phyloP scores from a whole-genome alignment of 2,329 filamentous ascomycete species.

The Fusarium continuum region DNA sequence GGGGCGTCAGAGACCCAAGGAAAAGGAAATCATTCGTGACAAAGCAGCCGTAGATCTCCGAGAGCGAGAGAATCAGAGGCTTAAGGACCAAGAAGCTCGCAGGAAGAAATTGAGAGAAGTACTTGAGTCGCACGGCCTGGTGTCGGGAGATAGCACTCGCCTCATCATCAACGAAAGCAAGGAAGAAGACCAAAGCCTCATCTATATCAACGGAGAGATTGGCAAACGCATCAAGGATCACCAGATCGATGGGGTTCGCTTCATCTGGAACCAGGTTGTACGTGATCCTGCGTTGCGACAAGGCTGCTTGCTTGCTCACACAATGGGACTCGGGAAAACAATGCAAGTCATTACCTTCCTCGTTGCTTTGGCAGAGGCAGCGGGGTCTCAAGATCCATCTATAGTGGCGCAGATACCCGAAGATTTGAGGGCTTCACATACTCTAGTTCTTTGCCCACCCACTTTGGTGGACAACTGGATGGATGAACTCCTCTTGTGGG shows the following conservation, averaged over 20 bases:
- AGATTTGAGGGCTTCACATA: constrained; percentile 68
- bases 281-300: constrained; percentile 65
- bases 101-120: constrained; percentile 56
- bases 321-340: constrained; percentile 92
- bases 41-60: constrained; percentile 60
- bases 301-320: constrained; percentile 85
- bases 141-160: constrained; percentile 56
- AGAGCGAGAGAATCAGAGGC: constrained; percentile 62
- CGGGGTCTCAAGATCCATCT: constrained; percentile 63
- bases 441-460: constrained; percentile 79
- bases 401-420: constrained; percentile 74
- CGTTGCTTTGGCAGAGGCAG: constrained; percentile 74
- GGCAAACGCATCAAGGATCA: constrained; percentile 76
- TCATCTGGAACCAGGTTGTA: constrained; percentile 88
- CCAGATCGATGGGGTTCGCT: constrained; percentile 82
- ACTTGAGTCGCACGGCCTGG: constrained; percentile 55
- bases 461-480: constrained; percentile 83
- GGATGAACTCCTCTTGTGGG: constrained; percentile 79
- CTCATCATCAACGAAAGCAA: constrained; percentile 75
- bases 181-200: constrained; percentile 65
- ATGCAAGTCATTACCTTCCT: constrained; percentile 92
- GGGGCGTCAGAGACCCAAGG: constrained; percentile 41
- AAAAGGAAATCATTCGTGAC: constrained; percentile 51
- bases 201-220: constrained; percentile 73
- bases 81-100: constrained; percentile 64